Percentiles rank a stretch among this genome's conserved stretches.
These are phyloP conservation scores for Luvunga scandens DNA, from an alignment of 345 rosid genomes.

Conservation along the genomic window DNA sequence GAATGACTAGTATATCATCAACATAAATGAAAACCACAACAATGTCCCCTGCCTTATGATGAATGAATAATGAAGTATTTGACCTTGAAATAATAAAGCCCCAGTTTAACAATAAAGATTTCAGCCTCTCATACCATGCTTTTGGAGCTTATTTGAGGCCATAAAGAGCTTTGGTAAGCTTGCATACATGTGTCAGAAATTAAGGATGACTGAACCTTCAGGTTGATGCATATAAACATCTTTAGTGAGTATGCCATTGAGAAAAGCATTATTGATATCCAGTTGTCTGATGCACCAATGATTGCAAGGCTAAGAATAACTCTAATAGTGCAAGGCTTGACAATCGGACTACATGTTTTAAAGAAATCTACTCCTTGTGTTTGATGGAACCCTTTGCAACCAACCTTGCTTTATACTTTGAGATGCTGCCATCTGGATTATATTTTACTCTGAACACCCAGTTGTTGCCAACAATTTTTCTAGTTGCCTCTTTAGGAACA, in stretches of 20 bases:
- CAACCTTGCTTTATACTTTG: not conserved
- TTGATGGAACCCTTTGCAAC: not conserved
- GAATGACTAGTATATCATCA: not conserved
- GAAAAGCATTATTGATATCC: not conserved
- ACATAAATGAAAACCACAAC: not conserved
- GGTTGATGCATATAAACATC: not conserved
- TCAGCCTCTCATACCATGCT: not conserved
- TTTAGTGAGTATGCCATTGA: not conserved
- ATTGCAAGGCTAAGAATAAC: not conserved
- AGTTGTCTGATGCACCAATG: fast-evolving
- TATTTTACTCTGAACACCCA: not conserved
- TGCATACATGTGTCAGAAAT: fast-evolving
- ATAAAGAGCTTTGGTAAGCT: not conserved
- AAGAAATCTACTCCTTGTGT: not conserved
- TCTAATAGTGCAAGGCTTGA: not conserved
- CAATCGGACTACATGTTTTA: not conserved
- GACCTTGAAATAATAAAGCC: not conserved
- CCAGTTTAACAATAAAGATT: not conserved
- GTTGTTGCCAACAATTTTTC: not conserved
- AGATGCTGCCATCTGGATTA: not conserved
- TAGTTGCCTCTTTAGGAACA: fast-evolving
- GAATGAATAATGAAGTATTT: not conserved
- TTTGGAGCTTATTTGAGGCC: not conserved
- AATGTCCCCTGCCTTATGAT: fast-evolving
- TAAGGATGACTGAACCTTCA: not conserved